phyloP scores from a whole-genome alignment of 140 eudicot genomes.

The Senecio squalidus region DNA sequence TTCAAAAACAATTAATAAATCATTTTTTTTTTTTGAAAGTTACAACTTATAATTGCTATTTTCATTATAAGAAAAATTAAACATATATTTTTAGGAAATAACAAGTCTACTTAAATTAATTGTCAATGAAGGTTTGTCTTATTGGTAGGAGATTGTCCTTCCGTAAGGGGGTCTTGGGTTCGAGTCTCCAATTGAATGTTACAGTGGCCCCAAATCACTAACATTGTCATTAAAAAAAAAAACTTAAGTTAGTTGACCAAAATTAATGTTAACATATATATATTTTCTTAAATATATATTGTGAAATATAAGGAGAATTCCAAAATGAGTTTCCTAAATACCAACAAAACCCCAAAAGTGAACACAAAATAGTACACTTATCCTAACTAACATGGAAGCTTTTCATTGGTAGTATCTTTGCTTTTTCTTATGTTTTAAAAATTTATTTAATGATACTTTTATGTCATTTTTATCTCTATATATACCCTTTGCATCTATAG shows the following conservation, averaged over 20 bases:
- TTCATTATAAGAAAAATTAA: too few relatives aligned
- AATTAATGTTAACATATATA: background rate
- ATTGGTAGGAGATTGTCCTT: too few relatives aligned
- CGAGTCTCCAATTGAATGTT: too few relatives aligned
- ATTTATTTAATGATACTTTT: constrained; percentile 1
- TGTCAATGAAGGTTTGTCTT: too few relatives aligned
- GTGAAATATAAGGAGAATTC: background rate
- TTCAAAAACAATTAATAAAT: background rate
- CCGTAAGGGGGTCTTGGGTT: too few relatives aligned
- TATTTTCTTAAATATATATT: background rate
- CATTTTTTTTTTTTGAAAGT: background rate
- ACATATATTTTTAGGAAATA: too few relatives aligned
- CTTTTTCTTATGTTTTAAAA: background rate
- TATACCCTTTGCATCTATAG: background rate
- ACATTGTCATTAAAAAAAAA: background rate
- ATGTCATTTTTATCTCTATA: constrained; percentile 6
- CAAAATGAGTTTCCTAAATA: constrained; percentile 14
- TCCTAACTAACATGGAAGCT: constrained; percentile 18
- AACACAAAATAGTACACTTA: constrained; percentile 13
- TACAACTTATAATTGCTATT: too few relatives aligned
- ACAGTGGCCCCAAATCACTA: too few relatives aligned
- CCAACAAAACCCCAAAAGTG: constrained; percentile 27
- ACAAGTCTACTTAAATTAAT: too few relatives aligned
- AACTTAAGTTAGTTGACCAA: background rate
- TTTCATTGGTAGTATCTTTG: constrained; percentile 15